Base-by-base conservation (phyloP, 805 yeast genomes). In the Soucietia sequanensis region DNA sequence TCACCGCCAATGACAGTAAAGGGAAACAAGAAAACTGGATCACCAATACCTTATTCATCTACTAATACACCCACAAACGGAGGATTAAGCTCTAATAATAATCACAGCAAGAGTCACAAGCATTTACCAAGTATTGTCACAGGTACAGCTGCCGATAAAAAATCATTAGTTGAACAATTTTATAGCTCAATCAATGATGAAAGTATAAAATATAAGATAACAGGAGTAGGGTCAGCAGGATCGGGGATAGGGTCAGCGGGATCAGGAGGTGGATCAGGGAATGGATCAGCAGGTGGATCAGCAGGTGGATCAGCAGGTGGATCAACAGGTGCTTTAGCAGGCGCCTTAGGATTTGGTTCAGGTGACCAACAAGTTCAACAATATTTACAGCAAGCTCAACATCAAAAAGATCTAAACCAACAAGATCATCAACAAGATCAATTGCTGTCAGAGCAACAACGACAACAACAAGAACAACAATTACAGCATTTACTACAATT, bases 121-220 rank as follows among this genome's bases (percentile, higher is more conserved):
- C n/a, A n/a, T n/a, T n/a, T n/a, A n/a, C n/a, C 23, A 21, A 21
- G 23, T 9, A 21, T 11, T 21, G 8, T 8, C 24, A 17, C 36
- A 21, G 7, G 41, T 23, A 13, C 38, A 17, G 40, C 36, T 30
- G 32, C 34, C 23, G 62, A 56, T 33, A 50, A 51, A 27, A 63
- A 64, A 41, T 48, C 67, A 22, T 47, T 68, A 35, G 72, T 65
- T 31, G 70, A 65, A 37, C 72, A 66, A 44, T 68, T 68, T 44
- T 64, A 61, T 46, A 58, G 44, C 30, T 30, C 59, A 27, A 22
- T 44, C 24, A 47, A 46, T 28, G 65, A 59, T 14, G 22, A 39
- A 11, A 15, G 30, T 11, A 11, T 11, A 11, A 21, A 21, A 21
- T n/a, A n/a, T n/a, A n/a, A n/a, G n/a, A n/a, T n/a, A n/a, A n/a